Percentiles rank a stretch among this genome's conserved stretches.
These are phyloP conservation scores for Starmerella asiatica DNA, from an alignment of 805 yeast species.

Conservation along the genomic window DNA sequence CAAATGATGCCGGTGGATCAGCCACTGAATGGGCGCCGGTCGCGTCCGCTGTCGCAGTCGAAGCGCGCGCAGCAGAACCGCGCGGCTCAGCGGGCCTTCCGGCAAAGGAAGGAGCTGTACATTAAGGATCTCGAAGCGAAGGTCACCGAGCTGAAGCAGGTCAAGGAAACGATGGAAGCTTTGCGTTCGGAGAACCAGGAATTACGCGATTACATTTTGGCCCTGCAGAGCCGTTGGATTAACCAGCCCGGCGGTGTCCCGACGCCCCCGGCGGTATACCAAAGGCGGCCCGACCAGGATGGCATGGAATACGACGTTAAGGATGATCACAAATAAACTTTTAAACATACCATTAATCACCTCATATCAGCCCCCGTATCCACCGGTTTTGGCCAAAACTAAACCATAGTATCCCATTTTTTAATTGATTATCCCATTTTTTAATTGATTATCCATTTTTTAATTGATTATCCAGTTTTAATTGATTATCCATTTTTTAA, in stretches of 20 bases:
- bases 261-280: slow-evolving; percentile 31
- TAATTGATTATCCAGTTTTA: too few species aligned
- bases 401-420: too few species aligned
- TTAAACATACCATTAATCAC: too few species aligned
- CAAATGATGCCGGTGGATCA: slow-evolving; percentile 23
- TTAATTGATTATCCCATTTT: too few species aligned
- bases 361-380: too few species aligned
- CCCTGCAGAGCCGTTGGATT: slow-evolving; percentile 53
- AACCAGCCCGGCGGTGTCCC: slow-evolving; percentile 38
- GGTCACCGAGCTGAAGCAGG: slow-evolving; percentile 47
- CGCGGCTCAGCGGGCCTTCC: slow-evolving; percentile 81
- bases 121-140: slow-evolving; percentile 66
- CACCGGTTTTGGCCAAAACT: too few species aligned
- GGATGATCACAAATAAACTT: slow-evolving; percentile 16
- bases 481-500: too few species aligned
- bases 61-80: slow-evolving; percentile 88
- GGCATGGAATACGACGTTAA: slow-evolving; percentile 22
- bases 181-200: slow-evolving; percentile 57
- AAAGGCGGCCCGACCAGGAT: slow-evolving; percentile 21
- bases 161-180: slow-evolving; percentile 52
- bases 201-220: slow-evolving; percentile 58
- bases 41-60: slow-evolving; percentile 43
- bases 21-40: slow-evolving; percentile 23
- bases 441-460: too few species aligned
- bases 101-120: slow-evolving; percentile 69